Evolutionary conservation across 2,329 filamentous ascomycete genomes (phyloP), one percentile per base, ranked within the genome.

Genomic region (Apiospora saccharicola): DNA sequence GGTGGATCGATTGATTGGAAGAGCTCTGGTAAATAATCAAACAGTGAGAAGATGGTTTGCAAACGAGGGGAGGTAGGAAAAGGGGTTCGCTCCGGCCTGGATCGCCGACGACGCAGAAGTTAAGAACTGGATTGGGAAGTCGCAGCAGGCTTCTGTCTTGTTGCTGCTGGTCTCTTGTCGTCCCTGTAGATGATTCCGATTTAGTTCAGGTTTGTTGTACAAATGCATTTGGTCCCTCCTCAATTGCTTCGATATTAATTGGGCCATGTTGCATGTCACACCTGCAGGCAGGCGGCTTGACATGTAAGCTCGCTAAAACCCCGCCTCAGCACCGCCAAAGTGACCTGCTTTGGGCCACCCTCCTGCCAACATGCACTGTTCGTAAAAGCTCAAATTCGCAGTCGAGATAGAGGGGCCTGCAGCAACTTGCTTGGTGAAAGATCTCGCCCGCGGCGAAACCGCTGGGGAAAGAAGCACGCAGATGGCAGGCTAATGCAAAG

Each of bases 281-380:
- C 16, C 37, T 12, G 53, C 16, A 57, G 51, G 44, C 22, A 22
- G 46, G 8, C 5, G 16, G 57, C 34, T 64, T 64, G 57, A 37
- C 57, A 22, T 64, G 19, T 24, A 24, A 41, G 30, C 30, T 41
- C 30, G 57, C 57, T 64, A n/a, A 64, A 64, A 64, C 57, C 57
- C 57, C 57, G 57, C 57, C 34, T 41, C 57, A 64, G 57, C 30
- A 41, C 22, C 57, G 22, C 7, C 7, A 16, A n/a, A 12, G 8
- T 22, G 53, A 30, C 3, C 53, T n/a, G 26, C 12, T 61, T 61
- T 12, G n/a, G 30, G 30, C 14, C 53, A 19, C 30, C 53, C 8
- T 64, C 1, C 8, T 22, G 24, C 2, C 13, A 7, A 12, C 26
- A 64, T 41, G 57, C 34, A 64, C 16, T 1, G 34, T 41, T 64